phyloP scores from a whole-genome alignment of 2,329 filamentous ascomycete species.

The Curvularia sp. region DNA sequence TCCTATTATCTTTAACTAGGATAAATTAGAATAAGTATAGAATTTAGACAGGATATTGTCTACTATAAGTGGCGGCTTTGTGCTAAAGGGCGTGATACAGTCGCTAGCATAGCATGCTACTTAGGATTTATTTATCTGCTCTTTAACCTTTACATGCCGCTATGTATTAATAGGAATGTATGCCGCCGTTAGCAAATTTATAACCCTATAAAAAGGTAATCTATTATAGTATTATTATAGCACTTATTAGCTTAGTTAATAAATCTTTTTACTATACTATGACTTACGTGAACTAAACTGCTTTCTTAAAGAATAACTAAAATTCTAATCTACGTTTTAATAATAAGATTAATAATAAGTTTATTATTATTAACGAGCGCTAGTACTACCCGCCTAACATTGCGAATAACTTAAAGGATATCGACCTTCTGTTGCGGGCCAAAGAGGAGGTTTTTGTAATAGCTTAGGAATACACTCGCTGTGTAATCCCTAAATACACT shows the following conservation, averaged over 20 bases:
- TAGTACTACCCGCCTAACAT: conserved; percentile 14
- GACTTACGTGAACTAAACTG: neutral
- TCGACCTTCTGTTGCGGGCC: conserved; percentile 4
- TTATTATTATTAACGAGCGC: conserved; percentile 3
- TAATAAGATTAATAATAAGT: too few species aligned
- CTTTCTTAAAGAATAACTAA: neutral
- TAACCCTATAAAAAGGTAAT: neutral
- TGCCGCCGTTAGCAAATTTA: too few species aligned
- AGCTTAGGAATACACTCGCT: conserved; percentile 34
- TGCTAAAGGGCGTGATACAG: too few species aligned
- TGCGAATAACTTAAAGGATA: conserved; percentile 9
- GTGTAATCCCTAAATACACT: conserved; percentile 31
- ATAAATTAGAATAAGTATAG: too few species aligned
- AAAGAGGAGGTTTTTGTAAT: conserved; percentile 24
- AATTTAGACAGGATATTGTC: too few species aligned
- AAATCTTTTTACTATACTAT: neutral
- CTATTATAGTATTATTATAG: neutral
- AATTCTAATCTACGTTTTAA: neutral
- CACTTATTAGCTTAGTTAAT: neutral
- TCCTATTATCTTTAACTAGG: too few species aligned
- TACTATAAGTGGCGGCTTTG: too few species aligned
- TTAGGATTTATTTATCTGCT: too few species aligned
- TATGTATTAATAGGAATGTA: too few species aligned
- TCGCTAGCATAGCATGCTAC: too few species aligned
- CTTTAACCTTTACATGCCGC: too few species aligned